phyloP scores from a whole-genome alignment of 192 early-diverging fungal species.

The Backusella luteola region DNA sequence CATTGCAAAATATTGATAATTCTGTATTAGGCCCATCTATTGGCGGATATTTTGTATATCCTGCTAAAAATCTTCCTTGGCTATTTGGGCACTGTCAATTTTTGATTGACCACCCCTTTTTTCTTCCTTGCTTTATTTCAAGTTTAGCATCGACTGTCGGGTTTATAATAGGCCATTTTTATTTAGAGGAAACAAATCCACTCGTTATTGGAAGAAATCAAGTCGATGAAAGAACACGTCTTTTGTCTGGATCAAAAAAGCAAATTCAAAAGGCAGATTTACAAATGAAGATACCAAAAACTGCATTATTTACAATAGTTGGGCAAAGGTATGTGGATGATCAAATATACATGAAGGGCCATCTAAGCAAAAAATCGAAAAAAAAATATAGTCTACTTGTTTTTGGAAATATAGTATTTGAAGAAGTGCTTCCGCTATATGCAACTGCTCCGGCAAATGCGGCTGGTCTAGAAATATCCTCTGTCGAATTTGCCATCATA shows the following conservation, averaged over 20 bases:
- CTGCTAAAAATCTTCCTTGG: constrained; percentile 62
- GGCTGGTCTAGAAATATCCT: constrained; percentile 45
- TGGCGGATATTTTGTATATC: constrained; percentile 80
- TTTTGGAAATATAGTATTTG: constrained; percentile 50
- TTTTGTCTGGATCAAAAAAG: not conserved
- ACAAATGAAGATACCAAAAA: not conserved
- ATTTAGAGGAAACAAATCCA: constrained; percentile 59
- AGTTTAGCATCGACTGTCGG: constrained; percentile 60
- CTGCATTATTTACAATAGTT: not conserved
- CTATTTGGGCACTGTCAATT: constrained; percentile 58
- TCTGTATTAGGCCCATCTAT: constrained; percentile 44
- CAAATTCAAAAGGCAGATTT: not conserved
- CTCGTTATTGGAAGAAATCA: not conserved
- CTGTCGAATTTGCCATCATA: constrained; percentile 38
- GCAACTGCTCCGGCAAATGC: constrained; percentile 10
- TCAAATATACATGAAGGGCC: not conserved
- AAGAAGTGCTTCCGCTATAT: constrained; percentile 41
- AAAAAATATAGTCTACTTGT: constrained; percentile 30
- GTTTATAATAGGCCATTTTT: constrained; percentile 59
- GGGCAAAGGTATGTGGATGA: not conserved
- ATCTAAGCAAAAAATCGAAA: no score
- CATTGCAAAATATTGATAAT: not conserved
- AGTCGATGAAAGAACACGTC: not conserved
- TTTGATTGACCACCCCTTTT: constrained; percentile 71
- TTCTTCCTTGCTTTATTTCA: constrained; percentile 79